Conservation (phyloP, 2,329 filamentous ascomycete species). For the Leptodontidium sp. region DNA sequence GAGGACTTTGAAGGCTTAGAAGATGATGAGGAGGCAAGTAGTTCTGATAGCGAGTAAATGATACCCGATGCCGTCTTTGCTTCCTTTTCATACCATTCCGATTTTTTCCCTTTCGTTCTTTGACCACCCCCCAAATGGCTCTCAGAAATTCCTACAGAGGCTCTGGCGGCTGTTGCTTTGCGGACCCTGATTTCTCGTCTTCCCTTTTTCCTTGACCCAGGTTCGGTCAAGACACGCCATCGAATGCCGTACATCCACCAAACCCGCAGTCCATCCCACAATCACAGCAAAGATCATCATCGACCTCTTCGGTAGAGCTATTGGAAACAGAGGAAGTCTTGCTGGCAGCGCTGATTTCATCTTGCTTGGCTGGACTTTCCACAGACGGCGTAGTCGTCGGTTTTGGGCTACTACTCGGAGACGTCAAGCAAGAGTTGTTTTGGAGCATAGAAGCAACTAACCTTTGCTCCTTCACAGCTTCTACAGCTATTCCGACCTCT, state of each 20-base stretch:
- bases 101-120: too few species aligned
- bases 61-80: slow-evolving; percentile 38
- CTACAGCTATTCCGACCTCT: too few species aligned
- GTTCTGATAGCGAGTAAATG: slow-evolving; percentile 47
- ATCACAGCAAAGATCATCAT: not conserved
- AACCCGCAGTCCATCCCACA: slow-evolving; percentile 1
- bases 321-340: not conserved
- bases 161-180: too few species aligned
- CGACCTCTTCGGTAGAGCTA: too few species aligned
- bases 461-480: too few species aligned
- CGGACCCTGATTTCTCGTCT: too few species aligned
- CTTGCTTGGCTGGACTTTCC: not conserved
- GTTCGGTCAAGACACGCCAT: not conserved
- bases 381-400: not conserved
- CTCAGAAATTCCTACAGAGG: too few species aligned
- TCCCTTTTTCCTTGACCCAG: too few species aligned
- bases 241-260: slow-evolving; percentile 1
- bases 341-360: not conserved
- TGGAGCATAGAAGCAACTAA: too few species aligned
- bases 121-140: too few species aligned
- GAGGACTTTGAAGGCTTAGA: slow-evolving; percentile 42
- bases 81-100: not conserved
- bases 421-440: too few species aligned
- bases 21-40: slow-evolving; percentile 38
- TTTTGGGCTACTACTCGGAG: too few species aligned